Conservation (phyloP, 1,284 basidiomycete genomes). For the Binderoboletus segoi region DNA sequence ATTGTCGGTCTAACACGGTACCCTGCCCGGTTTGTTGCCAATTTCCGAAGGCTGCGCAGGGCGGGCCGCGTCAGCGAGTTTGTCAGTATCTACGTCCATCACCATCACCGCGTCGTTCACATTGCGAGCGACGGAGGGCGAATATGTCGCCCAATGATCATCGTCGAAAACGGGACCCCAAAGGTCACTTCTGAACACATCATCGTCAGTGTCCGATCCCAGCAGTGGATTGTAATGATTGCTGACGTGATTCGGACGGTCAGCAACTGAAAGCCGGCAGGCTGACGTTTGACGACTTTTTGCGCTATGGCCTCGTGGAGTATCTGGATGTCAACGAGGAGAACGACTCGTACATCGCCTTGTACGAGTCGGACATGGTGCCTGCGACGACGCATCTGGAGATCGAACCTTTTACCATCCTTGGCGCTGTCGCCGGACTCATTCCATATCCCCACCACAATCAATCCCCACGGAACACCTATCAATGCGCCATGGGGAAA, state of each 20-base stretch:
- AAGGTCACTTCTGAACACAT: conserved; percentile 86
- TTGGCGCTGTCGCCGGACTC: conserved; percentile 96
- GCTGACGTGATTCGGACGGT: conserved; percentile 17
- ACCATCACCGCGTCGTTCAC: conserved; percentile 93
- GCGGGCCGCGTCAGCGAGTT: conserved; percentile 95
- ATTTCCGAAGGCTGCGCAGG: conserved; percentile 91
- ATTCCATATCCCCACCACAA: conserved; percentile 99
- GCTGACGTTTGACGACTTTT: conserved; percentile 93
- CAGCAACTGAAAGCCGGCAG: conserved; percentile 81
- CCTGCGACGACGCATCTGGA: conserved; percentile 91
- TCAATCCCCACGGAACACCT: conserved; percentile 98
- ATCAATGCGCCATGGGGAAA: conserved; percentile 99
- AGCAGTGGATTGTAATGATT: neutral
- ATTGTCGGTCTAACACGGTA: conserved; percentile 93
- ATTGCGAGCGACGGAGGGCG: conserved; percentile 98
- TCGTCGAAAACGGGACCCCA: conserved; percentile 85
- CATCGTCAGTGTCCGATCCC: conserved; percentile 45
- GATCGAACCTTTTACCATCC: conserved; percentile 97
- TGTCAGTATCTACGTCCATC: conserved; percentile 95
- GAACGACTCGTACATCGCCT: conserved; percentile 96
- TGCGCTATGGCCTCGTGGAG: conserved; percentile 95
- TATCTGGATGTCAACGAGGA: conserved; percentile 99
- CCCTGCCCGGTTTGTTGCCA: conserved; percentile 84
- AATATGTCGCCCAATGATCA: conserved; percentile 98
- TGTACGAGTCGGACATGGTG: conserved; percentile 91